Evolutionary conservation across 2,329 filamentous ascomycete species (phyloP).

Genomic region (Penicillium sp.): DNA sequence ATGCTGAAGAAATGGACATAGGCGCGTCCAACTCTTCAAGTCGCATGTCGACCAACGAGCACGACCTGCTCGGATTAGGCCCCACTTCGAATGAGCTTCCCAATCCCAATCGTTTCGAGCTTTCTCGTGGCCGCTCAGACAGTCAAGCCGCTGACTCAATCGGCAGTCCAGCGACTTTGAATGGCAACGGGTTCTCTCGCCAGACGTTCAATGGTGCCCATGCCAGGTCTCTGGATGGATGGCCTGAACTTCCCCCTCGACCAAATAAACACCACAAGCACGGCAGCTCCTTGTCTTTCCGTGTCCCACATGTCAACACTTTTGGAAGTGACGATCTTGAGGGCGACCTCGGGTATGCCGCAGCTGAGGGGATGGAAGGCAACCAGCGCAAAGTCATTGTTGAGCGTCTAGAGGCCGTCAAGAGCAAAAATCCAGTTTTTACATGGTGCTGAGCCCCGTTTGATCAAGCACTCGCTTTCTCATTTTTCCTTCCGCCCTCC

Average conservation of each 20-base stretch:
- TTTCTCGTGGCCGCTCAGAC: constrained; percentile 48
- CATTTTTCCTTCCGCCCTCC: constrained; percentile 7
- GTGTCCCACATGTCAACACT: constrained; percentile 37
- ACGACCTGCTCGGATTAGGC: constrained; percentile 68
- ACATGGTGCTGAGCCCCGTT: constrained; percentile 73
- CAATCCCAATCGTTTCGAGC: constrained; percentile 71
- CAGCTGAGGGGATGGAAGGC: constrained; percentile 89
- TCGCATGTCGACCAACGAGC: constrained; percentile 42
- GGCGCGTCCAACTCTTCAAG: constrained; percentile 63
- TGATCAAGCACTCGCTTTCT: constrained; percentile 3
- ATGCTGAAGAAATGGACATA: constrained; percentile 92
- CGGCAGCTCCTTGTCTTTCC: constrained; percentile 42
- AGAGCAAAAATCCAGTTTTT: constrained; percentile 92
- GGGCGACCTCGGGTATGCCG: constrained; percentile 90
- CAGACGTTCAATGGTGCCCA: constrained; percentile 31
- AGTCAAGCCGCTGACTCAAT: constrained; percentile 30
- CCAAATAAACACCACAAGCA: constrained; percentile 33
- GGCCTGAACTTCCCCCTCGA: constrained; percentile 38
- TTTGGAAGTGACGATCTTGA: constrained; percentile 74
- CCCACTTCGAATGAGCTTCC: constrained; percentile 61
- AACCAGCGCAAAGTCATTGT: constrained; percentile 93
- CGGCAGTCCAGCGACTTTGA: constrained; percentile 37
- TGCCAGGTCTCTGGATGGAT: constrained; percentile 38
- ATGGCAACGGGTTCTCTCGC: constrained; percentile 29
- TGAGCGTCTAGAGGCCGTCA: constrained; percentile 90